Base-by-base conservation (phyloP, 2,329 filamentous ascomycete species). In the Cadophora sp. region DNA sequence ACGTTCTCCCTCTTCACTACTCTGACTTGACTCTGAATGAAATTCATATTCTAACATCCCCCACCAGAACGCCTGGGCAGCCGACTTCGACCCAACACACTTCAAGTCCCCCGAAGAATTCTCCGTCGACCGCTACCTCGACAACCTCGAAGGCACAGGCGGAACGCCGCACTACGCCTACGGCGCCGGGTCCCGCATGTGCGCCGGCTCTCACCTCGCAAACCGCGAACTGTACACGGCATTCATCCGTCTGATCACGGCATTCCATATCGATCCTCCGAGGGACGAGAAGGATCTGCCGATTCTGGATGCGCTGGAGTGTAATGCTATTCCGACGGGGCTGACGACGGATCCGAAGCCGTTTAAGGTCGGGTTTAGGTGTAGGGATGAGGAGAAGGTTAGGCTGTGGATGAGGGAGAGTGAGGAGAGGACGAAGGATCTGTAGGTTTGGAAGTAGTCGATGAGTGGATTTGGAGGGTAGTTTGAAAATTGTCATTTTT, bases 51-150 rank as follows among this genome's bases (percentile, higher is more conserved):
- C 64, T 70, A 69, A 72, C 65, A 82, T 19, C 1, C 8, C 6
- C 6, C 7, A 61, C 55, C 64, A 87, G 85, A 94, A 91, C 74
- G 89, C 91, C 11, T 93, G 90, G 79, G 90, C 89, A 0, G 91
- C 91, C 29, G 86, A 94, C 79, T 92, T 92, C 78, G 92, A 94
- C 75, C 83, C 84, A 5, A 78, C 80, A 0, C 91, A 92, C 76
- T 94, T 92, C 81, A 86, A 88, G 70, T 77, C 87, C 31, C 86
- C 91, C 0, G 70, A 84, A 31, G 79, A 81, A 7, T 93, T 94
- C 77, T 81, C 87, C n/a, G 89, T 91, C 0, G 91, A 93, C 71
- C 86, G 91, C 29, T 94, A 91, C 75, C 80, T 94, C 12, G 83
- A 88, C 63, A 81, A 80, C 73, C 71, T 71, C 11, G 77, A 78